Base-by-base conservation (phyloP, 495 filamentous ascomycete species). In the Penicillium canariense region DNA sequence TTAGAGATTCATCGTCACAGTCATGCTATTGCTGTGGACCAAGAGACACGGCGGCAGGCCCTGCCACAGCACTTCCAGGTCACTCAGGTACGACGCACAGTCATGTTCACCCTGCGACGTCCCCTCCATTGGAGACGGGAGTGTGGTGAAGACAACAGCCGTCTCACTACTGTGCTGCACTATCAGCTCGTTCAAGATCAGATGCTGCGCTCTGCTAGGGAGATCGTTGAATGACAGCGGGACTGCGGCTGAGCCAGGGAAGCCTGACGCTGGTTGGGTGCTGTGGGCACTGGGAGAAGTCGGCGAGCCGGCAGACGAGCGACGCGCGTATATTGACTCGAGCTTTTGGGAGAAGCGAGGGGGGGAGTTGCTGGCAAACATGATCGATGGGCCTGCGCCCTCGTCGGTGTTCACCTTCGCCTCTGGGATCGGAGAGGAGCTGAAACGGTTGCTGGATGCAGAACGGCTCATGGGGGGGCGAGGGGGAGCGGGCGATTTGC, bases 11-110 rank as follows among this genome's bases (percentile, higher is more conserved):
- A 91, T 91, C 15, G 90, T 94, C 46, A 94, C 90, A 12, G 88
- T 93, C 87, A 95, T 89, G 56, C 87, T 91, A 71, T 94, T 95
- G 63, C 87, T 90, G 71, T 94, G 81, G n/a, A 95, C 87, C 57
- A 94, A 58, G 52, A 95, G 65, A 45, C 85, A 79, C 9, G 90
- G 87, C 40, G 88, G 85, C 48, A 84, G 67, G 2, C 77, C 84
- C 58, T 85, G 76, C 67, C 84, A 89, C 50, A 88, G 68, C 34
- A 92, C 83, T 63, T 92, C 88, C 48, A 95, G 74, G 65, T 92
- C 88, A 51, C 76, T 82, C 32, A 96, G 68, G 69, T 91, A 96
- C 30, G 79, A 79, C 31, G 85, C 60, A 65, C 87, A 88, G 3
- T 85, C 83, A 49, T 81, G 77, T 60, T 88, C 86, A 52, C 82